These are phyloP conservation scores for Nothomitra cinnamomea DNA, from an alignment of 2,329 filamentous ascomycete species.

Conservation along the genomic window DNA sequence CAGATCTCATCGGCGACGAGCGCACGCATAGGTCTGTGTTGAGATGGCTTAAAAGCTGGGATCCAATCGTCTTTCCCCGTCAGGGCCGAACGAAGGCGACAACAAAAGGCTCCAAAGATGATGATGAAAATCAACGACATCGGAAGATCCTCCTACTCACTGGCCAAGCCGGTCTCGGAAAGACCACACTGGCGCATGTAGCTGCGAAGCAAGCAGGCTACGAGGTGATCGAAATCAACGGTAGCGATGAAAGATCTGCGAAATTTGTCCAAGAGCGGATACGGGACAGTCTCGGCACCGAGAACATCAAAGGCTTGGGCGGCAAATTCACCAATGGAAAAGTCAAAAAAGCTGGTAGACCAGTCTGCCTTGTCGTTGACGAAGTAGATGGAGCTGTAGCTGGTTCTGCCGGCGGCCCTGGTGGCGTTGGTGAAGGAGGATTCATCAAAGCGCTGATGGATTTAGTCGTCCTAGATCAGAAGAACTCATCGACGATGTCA, in stretches of 20 bases:
- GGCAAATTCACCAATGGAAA: constrained; percentile 34
- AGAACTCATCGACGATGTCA: constrained; percentile 38
- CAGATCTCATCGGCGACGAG: constrained; percentile 88
- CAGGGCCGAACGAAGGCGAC: constrained; percentile 41
- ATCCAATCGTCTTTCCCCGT: constrained; percentile 77
- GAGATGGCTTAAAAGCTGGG: constrained; percentile 89
- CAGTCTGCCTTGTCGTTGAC: constrained; percentile 86
- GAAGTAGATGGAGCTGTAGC: constrained; percentile 90
- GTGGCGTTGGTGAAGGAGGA: constrained; percentile 63
- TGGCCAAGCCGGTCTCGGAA: constrained; percentile 82
- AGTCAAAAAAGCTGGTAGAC: constrained; percentile 57
- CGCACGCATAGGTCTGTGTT: constrained; percentile 80
- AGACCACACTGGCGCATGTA: constrained; percentile 91
- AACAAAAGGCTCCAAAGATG: constrained; percentile 25
- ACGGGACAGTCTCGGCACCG: constrained; percentile 78
- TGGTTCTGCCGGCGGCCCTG: constrained; percentile 42
- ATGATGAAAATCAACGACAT: constrained; percentile 57
- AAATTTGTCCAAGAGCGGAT: constrained; percentile 86
- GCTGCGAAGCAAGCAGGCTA: constrained; percentile 92
- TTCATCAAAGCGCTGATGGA: constrained; percentile 94
- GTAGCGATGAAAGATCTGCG: constrained; percentile 81
- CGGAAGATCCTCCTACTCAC: constrained; percentile 80
- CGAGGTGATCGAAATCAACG: constrained; percentile 93
- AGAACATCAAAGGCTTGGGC: constrained; percentile 70
- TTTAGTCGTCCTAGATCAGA: constrained; percentile 70